phyloP scores from a whole-genome alignment of 2,329 filamentous ascomycete species.

The Colletotrichum eleusines region DNA sequence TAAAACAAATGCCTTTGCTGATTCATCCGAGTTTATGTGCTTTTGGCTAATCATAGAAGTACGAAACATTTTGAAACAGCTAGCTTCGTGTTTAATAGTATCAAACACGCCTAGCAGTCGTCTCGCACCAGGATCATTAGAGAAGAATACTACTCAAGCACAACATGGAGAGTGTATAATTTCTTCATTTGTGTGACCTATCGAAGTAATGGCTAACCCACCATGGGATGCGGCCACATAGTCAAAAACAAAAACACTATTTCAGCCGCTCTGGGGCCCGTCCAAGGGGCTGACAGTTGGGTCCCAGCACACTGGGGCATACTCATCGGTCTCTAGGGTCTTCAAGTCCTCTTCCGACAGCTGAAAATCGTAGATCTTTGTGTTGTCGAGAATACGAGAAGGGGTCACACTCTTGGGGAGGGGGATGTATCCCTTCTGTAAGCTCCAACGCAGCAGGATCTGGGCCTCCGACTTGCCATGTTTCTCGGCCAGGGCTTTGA shows the following conservation, averaged over 20 bases:
- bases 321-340: constrained; percentile 62
- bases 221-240: not conserved
- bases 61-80: not conserved
- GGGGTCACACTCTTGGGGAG: constrained; percentile 80
- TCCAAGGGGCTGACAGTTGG: constrained; percentile 63
- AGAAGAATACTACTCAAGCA: not conserved
- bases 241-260: not conserved
- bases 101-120: not conserved
- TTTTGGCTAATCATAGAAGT: not conserved
- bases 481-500: constrained; percentile 76
- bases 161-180: not conserved
- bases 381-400: constrained; percentile 74
- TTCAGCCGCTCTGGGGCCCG: constrained; percentile 40
- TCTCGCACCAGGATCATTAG: not conserved
- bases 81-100: not conserved
- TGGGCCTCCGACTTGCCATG: constrained; percentile 81
- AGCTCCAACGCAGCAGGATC: constrained; percentile 82
- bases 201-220: not conserved
- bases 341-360: constrained; percentile 65
- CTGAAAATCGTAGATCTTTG: constrained; percentile 67
- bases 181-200: not conserved
- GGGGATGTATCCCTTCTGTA: constrained; percentile 82
- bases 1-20: not conserved
- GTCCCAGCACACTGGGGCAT: constrained; percentile 69
- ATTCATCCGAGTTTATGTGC: not conserved